Base-by-base conservation (phyloP, 1,284 basidiomycete species). In the Taiwanofungus camphoratus region DNA sequence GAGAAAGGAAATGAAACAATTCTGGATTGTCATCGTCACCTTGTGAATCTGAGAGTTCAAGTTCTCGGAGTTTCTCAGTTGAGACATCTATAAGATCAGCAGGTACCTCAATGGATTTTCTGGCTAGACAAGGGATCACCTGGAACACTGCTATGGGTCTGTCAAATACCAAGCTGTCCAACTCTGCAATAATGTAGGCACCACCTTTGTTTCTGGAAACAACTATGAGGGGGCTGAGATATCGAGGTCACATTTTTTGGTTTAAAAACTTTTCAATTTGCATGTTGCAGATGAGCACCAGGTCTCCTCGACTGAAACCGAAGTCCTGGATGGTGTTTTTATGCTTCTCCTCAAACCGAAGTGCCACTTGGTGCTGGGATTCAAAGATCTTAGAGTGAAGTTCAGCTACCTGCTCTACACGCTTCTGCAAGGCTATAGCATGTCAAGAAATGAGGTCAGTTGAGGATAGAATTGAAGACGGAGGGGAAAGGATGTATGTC, bases 271-370 rank as follows among this genome's bases (percentile, higher is more conserved):
- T 50, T 18, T 66, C 53, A 3, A 65, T 52, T 18, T 39, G 36
- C 0, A 62, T 63, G 36, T 69, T 69, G 7, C 58, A 44, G 1
- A 68, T 51, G 0, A 71, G 53, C 0, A 71, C 65, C 0, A 73
- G 46, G 1, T 46, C 51, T 1, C 69, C 67, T 0, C 55, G 61
- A 12, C 50, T 29, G 51, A 70, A 73, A 31, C 62, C 35, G 39
- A 56, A 65, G 38, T 67, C 52, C 0, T 44, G 39, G 19, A 68
- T 65, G 2, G 50, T 48, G 1, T 49, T 33, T 0, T 34, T 36
- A 39, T 63, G 56, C 1, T 57, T 50, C 7, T 37, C 23, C 27
- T 60, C 52, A 39, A 62, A 61, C 0, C 49, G 40, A 1, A 43
- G 16, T 1, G 55, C 55, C 0, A 54, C 54, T 2, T 43, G 31